A percentile compares a stretch with the other conserved stretches of the same genome.
Conservation (phyloP, 805 yeast species). For the Starmerella stellata region DNA sequence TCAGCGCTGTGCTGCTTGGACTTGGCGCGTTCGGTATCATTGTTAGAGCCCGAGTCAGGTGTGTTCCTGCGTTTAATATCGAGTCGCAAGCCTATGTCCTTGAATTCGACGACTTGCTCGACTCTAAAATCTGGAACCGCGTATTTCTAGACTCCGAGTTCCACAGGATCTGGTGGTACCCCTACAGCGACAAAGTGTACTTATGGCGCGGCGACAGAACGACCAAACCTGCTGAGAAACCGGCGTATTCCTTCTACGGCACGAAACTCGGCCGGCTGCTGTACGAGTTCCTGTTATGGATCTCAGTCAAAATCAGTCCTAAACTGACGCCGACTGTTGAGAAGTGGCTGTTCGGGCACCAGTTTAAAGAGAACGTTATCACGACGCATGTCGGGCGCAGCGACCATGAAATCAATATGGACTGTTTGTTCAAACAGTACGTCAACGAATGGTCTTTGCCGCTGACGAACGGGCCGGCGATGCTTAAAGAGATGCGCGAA, state of each 20-base stretch:
- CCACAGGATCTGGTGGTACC: constrained; percentile 95
- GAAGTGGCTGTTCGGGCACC: constrained; percentile 65
- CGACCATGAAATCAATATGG: constrained; percentile 83
- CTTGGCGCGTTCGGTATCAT: constrained; percentile 85
- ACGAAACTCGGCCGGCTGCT: constrained; percentile 58
- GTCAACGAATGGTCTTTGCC: constrained; percentile 98
- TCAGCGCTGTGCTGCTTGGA: constrained; percentile 67
- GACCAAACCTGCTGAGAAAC: constrained; percentile 39
- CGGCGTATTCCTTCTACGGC: constrained; percentile 72
- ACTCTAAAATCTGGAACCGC: constrained; percentile 40
- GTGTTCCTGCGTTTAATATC: constrained; percentile 67
- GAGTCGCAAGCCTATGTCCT: constrained; percentile 69
- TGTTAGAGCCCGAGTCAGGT: constrained; percentile 65
- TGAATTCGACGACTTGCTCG: constrained; percentile 51
- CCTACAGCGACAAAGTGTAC: constrained; percentile 69
- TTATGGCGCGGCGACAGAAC: constrained; percentile 82
- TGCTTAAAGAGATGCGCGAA: constrained; percentile 29
- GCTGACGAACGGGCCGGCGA: constrained; percentile 53
- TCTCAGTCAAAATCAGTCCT: constrained; percentile 57
- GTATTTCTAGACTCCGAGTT: constrained; percentile 83
- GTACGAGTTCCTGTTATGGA: constrained; percentile 63
- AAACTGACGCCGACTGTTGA: constrained; percentile 71
- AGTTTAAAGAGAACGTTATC: constrained; percentile 38
- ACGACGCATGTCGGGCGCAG: constrained; percentile 49
- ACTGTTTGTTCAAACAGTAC: constrained; percentile 81